A percentile compares a stretch with the other conserved stretches of the same genome.
These are phyloP conservation scores for Ogataea kodamae DNA, from an alignment of 805 yeast species.

Conservation along the genomic window DNA sequence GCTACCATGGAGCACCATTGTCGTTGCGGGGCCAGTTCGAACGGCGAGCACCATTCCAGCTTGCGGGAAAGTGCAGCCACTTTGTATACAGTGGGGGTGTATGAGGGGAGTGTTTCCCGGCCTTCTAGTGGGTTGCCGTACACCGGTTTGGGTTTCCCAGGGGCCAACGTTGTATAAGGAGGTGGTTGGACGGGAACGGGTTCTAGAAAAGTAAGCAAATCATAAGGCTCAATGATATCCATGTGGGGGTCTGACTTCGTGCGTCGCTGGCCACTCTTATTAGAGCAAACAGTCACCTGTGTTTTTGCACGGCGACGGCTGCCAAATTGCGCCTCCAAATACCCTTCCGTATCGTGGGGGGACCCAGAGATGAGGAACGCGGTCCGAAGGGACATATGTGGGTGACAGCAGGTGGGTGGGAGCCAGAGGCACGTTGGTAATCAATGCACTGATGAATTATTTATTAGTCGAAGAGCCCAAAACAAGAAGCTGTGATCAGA, in stretches of 20 bases:
- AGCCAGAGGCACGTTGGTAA: neutral
- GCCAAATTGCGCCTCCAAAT: too few relatives aligned
- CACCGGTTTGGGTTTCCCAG: slow-evolving; percentile 35
- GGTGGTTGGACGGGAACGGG: slow-evolving; percentile 41
- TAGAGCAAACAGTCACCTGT: too few relatives aligned
- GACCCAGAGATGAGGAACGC: neutral
- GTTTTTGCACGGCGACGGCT: too few relatives aligned
- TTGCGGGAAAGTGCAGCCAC: slow-evolving; percentile 60
- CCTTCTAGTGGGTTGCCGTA: slow-evolving; percentile 30
- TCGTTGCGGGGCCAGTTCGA: slow-evolving; percentile 61
- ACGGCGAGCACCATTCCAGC: slow-evolving; percentile 74
- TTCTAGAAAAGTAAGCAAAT: slow-evolving; percentile 23
- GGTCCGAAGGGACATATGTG: neutral
- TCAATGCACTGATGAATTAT: neutral
- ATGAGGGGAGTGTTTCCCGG: slow-evolving; percentile 53
- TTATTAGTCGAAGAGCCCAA: neutral
- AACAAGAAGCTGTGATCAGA: neutral
- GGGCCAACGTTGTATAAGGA: slow-evolving; percentile 33
- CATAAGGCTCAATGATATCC: slow-evolving; percentile 2
- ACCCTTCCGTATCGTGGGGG: slow-evolving; percentile 2
- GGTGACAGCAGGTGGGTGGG: neutral
- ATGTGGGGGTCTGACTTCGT: slow-evolving; percentile 6
- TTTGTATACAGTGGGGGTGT: slow-evolving; percentile 62
- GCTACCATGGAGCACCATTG: slow-evolving; percentile 68
- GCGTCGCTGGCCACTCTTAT: slow-evolving; percentile 4